Evolutionary conservation across 345 rosid genomes (phyloP).

Genomic region (Cardiospermum halicacabum): DNA sequence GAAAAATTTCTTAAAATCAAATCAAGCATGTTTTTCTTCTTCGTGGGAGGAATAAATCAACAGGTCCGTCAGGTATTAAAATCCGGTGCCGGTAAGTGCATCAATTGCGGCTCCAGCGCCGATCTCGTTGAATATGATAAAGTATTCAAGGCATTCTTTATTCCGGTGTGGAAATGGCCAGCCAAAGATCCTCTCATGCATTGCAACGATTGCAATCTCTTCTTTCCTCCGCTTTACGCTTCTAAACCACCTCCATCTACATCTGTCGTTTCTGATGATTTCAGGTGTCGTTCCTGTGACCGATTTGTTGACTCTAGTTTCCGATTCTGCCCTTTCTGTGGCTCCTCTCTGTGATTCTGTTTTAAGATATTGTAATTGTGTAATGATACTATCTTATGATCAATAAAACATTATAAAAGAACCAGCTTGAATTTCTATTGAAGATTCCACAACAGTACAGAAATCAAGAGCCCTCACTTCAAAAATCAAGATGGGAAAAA

Average conservation of each 20-base stretch:
- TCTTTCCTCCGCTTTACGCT: constrained; percentile 49
- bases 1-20: background rate
- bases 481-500: background rate
- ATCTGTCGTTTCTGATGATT: constrained; percentile 18
- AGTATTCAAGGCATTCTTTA: constrained; percentile 73
- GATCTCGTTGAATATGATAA: constrained; percentile 88
- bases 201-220: constrained; percentile 57
- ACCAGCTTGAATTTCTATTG: constrained; percentile 1
- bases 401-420: background rate
- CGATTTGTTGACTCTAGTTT: constrained; percentile 54
- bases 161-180: constrained; percentile 90
- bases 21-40: constrained; percentile 79
- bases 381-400: background rate
- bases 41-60: constrained; percentile 81
- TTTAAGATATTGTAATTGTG: background rate
- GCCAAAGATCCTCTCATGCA: constrained; percentile 53
- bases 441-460: background rate
- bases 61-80: constrained; percentile 65
- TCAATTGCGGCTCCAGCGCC: constrained; percentile 63
- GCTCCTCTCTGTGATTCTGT: constrained; percentile 39
- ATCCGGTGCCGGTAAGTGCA: constrained; percentile 63
- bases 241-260: constrained; percentile 13
- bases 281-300: constrained; percentile 63
- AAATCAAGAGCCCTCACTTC: constrained; percentile 5
- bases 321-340: constrained; percentile 83